phyloP scores from a whole-genome alignment of 371 early-diverging fungal species.

The Rhizomucor miehei region DNA sequence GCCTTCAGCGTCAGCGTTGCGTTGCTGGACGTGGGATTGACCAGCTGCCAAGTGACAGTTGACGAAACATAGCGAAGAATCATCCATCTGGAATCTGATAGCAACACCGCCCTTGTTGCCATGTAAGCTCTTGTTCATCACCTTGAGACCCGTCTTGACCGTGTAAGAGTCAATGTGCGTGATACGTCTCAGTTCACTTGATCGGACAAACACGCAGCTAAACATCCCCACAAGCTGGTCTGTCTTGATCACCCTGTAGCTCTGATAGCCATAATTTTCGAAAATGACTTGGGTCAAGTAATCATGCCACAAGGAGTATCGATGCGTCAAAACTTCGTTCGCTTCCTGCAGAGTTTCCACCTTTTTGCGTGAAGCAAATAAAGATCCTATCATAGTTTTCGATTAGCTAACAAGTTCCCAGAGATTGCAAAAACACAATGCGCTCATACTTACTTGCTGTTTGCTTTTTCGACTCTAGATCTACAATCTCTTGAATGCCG shows the following conservation, averaged over 20 bases:
- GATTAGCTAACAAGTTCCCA: neutral
- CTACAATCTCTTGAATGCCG: constrained; percentile 88
- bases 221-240: constrained; percentile 81
- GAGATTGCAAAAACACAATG: constrained; percentile 51
- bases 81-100: constrained; percentile 69
- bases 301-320: constrained; percentile 72
- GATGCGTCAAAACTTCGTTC: constrained; percentile 53
- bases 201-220: constrained; percentile 66
- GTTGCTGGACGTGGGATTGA: constrained; percentile 67
- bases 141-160: constrained; percentile 81
- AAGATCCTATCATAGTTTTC: constrained; percentile 62
- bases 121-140: constrained; percentile 57
- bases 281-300: constrained; percentile 53
- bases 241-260: constrained; percentile 69
- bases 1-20: constrained; percentile 71
- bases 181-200: constrained; percentile 27
- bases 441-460: constrained; percentile 69
- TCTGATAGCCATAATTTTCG: constrained; percentile 40
- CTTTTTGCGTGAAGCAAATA: constrained; percentile 56
- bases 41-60: constrained; percentile 89
- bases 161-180: constrained; percentile 27
- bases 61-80: constrained; percentile 81
- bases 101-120: constrained; percentile 92
- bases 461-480: constrained; percentile 74
- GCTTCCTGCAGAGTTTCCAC: constrained; percentile 42